phyloP scores from a whole-genome alignment of 1,139 yeast species.

The Spathaspora sp. region DNA sequence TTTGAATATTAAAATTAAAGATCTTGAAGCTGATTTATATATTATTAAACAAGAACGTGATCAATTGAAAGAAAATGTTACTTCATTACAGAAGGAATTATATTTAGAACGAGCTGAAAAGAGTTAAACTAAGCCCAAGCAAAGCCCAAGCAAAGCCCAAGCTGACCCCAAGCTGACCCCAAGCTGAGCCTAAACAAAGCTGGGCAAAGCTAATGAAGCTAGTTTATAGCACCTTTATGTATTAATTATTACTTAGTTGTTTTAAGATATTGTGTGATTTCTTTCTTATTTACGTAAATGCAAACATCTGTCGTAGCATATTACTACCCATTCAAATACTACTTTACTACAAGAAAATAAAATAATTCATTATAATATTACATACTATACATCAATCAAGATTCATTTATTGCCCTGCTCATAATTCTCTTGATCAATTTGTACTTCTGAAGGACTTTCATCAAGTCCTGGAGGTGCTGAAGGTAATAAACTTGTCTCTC shows the following conservation, averaged over 20 bases:
- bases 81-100: slow-evolving; percentile 58
- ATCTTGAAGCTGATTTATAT: slow-evolving; percentile 79
- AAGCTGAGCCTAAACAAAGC: too few species aligned
- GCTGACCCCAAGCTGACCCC: too few species aligned
- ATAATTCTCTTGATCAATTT: slow-evolving; percentile 21
- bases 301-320: too few species aligned
- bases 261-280: not conserved
- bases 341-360: not conserved
- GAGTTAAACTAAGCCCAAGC: not conserved
- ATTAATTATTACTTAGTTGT: too few species aligned
- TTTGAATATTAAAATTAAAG: slow-evolving; percentile 74
- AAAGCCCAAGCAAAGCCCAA: too few species aligned
- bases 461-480: slow-evolving; percentile 51
- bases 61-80: slow-evolving; percentile 66
- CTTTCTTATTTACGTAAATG: too few species aligned
- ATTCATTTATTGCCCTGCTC: slow-evolving; percentile 6
- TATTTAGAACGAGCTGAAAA: slow-evolving; percentile 26
- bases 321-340: too few species aligned
- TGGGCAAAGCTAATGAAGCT: too few species aligned
- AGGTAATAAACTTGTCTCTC: slow-evolving; percentile 60
- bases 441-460: slow-evolving; percentile 7
- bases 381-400: not conserved
- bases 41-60: slow-evolving; percentile 84
- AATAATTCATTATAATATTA: not conserved
- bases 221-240: not conserved